Evolutionary conservation across 768 basidiomycete genomes (phyloP), one percentile per base, ranked within the genome.

Genomic region (Trametes cubensis): DNA sequence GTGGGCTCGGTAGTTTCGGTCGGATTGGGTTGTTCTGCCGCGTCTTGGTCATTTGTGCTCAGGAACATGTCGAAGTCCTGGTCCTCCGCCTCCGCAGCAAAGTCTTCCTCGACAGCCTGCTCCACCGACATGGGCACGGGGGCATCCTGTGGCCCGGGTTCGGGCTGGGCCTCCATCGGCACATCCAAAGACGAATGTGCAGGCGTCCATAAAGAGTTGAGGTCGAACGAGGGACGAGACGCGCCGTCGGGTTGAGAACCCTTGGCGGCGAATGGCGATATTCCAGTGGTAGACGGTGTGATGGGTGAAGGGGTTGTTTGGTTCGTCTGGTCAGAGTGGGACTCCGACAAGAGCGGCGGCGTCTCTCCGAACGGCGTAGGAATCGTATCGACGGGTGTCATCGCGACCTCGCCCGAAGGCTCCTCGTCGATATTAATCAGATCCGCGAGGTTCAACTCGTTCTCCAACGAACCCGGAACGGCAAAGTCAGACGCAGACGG

Each of bases 61-160:
- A 95, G 75, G 69, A 93, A 88, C 86, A 93, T 90, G 67, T 94
- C 92, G 68, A 95, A 93, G 72, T 93, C 92, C 63, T 86, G 83
- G 73, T 93, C 92, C 55, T 86, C 85, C 11, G 86, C 81, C 62
- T 80, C 83, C 66, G 49, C 64, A 39, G 45, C 61, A 5, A 55
- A 15, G 30, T 70, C 38, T 78, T 80, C 42, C 75, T 74, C 68
- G 81, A 84, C 65, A 4, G 49, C 6, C 30, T 40, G 56, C 17
- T 56, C 55, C 3, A 39, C 48, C 0, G 23, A 48, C 49, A 83
- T 80, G 65, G 61, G 57, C 34, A 77, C 80, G 3, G 73, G 2
- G 6, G 49, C n/a, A 39, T 65, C 53, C 40, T 60, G 59, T 13
- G 44, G 55, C 21, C 55, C 42, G 20, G 60, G 30, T 25, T 42